phyloP scores from a whole-genome alignment of 2,329 filamentous ascomycete species.

The Orbilia brochopaga region DNA sequence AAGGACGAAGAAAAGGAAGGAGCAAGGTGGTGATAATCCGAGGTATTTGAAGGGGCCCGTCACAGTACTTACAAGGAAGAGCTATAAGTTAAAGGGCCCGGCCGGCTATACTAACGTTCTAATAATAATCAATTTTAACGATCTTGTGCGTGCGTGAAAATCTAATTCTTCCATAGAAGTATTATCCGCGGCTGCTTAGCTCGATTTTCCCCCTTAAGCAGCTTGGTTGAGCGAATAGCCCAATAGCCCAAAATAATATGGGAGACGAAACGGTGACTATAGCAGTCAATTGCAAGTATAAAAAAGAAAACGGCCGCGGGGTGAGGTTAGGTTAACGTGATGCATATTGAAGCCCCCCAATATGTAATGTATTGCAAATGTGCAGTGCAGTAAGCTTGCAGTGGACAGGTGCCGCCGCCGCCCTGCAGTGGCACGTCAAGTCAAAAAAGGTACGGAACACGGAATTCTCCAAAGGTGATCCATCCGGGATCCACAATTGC shows the following conservation, averaged over 20 bases:
- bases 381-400: neutral
- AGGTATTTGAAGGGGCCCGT: constrained; percentile 44
- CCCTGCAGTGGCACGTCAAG: constrained; percentile 43
- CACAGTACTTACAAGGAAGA: constrained; percentile 20
- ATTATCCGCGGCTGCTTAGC: constrained; percentile 26
- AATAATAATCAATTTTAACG: constrained; percentile 52
- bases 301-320: constrained; percentile 35
- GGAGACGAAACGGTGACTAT: constrained; percentile 38
- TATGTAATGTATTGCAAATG: neutral
- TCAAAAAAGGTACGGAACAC: constrained; percentile 44
- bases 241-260: constrained; percentile 36
- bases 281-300: constrained; percentile 12
- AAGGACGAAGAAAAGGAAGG: constrained; percentile 12
- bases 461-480: constrained; percentile 31
- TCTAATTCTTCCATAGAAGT: constrained; percentile 28
- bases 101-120: constrained; percentile 43
- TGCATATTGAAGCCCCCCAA: constrained; percentile 6
- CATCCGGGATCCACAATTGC: constrained; percentile 21
- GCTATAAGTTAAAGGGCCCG: constrained; percentile 34
- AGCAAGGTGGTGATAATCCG: constrained; percentile 30
- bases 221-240: constrained; percentile 1
- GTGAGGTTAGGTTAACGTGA: constrained; percentile 20
- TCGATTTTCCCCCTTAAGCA: constrained; percentile 47
- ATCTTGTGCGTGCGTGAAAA: constrained; percentile 46
- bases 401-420: constrained; percentile 45